Base-by-base conservation (phyloP, 257 asterid species). In the Henckelia pumila region DNA sequence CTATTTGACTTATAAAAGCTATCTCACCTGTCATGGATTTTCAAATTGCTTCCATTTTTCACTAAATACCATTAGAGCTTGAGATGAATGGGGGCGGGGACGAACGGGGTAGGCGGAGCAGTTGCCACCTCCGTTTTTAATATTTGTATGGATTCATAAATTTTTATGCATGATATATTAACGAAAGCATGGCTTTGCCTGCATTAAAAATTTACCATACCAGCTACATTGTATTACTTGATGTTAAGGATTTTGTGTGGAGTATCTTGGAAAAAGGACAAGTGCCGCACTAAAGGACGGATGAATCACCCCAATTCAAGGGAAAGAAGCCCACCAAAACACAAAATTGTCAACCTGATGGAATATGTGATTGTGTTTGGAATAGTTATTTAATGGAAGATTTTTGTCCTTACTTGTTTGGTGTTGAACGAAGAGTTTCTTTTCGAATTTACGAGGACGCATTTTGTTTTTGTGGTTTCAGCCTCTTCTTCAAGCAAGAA, bases 401-500 rank as follows among this genome's bases (percentile, higher is more conserved):
- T 17, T 40, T 25, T 66, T 23, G 56, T 16, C 6, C 23, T 61
- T 19, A 35, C 60, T 55, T 24, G 14, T 20, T 50, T 74, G 50
- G 30, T 32, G 29, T 44, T 63, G 69, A 11, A 24, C 19, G 13
- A 9, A 37, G 26, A 63, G 55, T 53, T 69, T 32, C 19, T 66
- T 61, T 30, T 50, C 30, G 32, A 65, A 9, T 53, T 28, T 59
- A 26, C 9, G 40, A 70, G 55, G 22, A 32, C 64, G 26, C 28
- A 16, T 35, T 14, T 53, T 63, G 44, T 5, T 72, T 68, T 64
- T 69, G 57, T 68, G 37, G 59, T 33, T 76, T 66, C 90, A 92
- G 97, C 89, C 91, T 89, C 56, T 92, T 92, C 75, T 89, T 92
- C 89, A 92, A 92, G 95, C 98, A 92, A 87, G 98, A 92, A 85